phyloP scores from a whole-genome alignment of 2,329 filamentous ascomycete genomes.

The Mycosphaerelloides madeirae region DNA sequence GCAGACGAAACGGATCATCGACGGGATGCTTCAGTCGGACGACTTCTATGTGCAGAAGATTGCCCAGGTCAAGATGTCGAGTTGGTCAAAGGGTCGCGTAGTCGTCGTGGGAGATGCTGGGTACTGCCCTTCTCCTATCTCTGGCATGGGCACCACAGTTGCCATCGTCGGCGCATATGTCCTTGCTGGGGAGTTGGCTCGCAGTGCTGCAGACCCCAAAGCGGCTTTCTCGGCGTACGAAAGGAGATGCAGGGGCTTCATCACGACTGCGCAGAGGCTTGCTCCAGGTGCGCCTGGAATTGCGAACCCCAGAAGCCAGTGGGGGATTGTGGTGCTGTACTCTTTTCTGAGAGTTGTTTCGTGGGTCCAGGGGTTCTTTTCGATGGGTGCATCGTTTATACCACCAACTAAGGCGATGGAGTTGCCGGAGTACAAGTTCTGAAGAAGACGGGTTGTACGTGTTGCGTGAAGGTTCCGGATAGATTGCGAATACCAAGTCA shows the following conservation, averaged over 20 bases:
- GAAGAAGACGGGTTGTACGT: not conserved
- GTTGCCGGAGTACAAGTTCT: conserved; percentile 9
- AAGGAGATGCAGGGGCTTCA: conserved; percentile 22
- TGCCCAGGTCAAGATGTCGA: conserved; percentile 25
- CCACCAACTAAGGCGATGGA: conserved; percentile 12
- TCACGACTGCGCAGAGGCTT: conserved; percentile 26
- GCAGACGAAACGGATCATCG: conserved; percentile 22
- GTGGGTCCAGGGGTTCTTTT: conserved; percentile 10
- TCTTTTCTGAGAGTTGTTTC: conserved; percentile 8
- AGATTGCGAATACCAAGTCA: no score
- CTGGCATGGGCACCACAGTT: conserved; percentile 31
- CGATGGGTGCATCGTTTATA: conserved; percentile 8
- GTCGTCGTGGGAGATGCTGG: conserved; percentile 29
- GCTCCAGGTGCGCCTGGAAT: conserved; percentile 26
- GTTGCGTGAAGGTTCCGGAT: no score
- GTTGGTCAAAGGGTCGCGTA: conserved; percentile 25
- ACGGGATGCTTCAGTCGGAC: conserved; percentile 34
- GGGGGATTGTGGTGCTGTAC: conserved; percentile 20
- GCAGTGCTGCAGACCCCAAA: conserved; percentile 10
- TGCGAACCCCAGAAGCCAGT: conserved; percentile 25
- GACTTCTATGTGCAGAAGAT: conserved; percentile 27
- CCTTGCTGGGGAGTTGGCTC: conserved; percentile 27
- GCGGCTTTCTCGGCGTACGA: conserved; percentile 28
- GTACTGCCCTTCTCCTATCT: conserved; percentile 26
- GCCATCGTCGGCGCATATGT: conserved; percentile 29